These are phyloP conservation scores for Candida methanosorbosa DNA, from an alignment of 805 yeast genomes.

Conservation along the genomic window DNA sequence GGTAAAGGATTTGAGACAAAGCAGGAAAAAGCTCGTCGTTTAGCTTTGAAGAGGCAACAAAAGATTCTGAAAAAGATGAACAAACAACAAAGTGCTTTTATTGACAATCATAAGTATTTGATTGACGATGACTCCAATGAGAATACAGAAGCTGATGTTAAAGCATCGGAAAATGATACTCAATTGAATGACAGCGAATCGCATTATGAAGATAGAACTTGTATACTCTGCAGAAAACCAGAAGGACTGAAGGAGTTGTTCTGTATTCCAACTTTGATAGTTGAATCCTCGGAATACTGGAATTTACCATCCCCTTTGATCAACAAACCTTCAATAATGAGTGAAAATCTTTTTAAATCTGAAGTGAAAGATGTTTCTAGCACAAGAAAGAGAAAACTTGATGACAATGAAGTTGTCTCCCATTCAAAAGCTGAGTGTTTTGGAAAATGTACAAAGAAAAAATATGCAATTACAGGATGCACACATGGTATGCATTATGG, in stretches of 20 bases:
- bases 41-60: constrained; percentile 55
- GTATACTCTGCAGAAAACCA: constrained; percentile 54
- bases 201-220: constrained; percentile 21
- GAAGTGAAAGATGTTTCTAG: background rate
- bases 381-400: background rate
- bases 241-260: constrained; percentile 37
- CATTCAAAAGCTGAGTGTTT: too few species aligned
- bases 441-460: too few species aligned
- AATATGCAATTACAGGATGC: constrained; percentile 33
- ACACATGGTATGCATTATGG: constrained; percentile 44
- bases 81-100: constrained; percentile 38
- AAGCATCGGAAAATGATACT: too few species aligned
- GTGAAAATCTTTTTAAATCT: constrained; percentile 1
- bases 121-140: too few species aligned
- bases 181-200: constrained; percentile 9
- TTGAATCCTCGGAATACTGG: constrained; percentile 42
- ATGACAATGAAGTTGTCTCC: too few species aligned
- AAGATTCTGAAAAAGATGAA: constrained; percentile 55
- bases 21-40: constrained; percentile 41
- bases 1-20: constrained; percentile 44
- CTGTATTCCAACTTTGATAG: constrained; percentile 49
- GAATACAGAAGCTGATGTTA: constrained; percentile 10
- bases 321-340: background rate
- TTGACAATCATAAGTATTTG: too few species aligned
- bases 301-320: constrained; percentile 31